Base-by-base conservation (phyloP, 768 basidiomycete species). In the Austroboletus eburneus region DNA sequence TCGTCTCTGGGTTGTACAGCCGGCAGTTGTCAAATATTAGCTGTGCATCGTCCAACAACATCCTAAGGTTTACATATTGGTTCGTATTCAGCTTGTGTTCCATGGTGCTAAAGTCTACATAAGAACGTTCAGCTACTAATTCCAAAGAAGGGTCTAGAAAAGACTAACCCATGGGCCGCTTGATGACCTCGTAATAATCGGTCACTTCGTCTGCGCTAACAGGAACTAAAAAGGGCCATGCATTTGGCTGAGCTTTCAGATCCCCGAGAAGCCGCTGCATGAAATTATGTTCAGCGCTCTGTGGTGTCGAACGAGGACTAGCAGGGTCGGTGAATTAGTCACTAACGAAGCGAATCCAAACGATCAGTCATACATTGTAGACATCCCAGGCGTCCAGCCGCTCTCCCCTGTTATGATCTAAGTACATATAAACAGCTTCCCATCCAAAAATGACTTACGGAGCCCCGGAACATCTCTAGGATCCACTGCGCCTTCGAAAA, bases 171-270 rank as follows among this genome's bases (percentile, higher is more conserved):
- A 98, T 98, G 3, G 96, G 96, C 47, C 82, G 70, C 56, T 82
- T 84, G 61, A 98, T 83, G 39, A 93, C 80, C 18, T 91, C 85
- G 65, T 91, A 87, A 58, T 99, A 99, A 61, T 97, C 94, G 6
- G 75, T 65, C 6, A 94, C 94, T 49, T 91, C 86, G 6, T 80
- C 79, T 3, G 65, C 71, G 54, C 85, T 83, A 36, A 98, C 94
- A 3, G 96, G 92, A 43, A 74, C 64, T 24, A 74, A 69, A 69
- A 98, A 99, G 6, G 96, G 81, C 94, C 96, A 99, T 2, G 88
- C 80, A 33, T 79, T 76, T 9, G 85, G 76, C 59, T 93, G 86
- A 23, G 73, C 77, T 62, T 87, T 81, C 45, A 98, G 67, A 42
- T 91, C 89, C 30, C 79, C 79, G 25, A 97, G 71, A 9, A 92